Base-by-base conservation (phyloP, 768 basidiomycete species). In the Leccinellum albellum region DNA sequence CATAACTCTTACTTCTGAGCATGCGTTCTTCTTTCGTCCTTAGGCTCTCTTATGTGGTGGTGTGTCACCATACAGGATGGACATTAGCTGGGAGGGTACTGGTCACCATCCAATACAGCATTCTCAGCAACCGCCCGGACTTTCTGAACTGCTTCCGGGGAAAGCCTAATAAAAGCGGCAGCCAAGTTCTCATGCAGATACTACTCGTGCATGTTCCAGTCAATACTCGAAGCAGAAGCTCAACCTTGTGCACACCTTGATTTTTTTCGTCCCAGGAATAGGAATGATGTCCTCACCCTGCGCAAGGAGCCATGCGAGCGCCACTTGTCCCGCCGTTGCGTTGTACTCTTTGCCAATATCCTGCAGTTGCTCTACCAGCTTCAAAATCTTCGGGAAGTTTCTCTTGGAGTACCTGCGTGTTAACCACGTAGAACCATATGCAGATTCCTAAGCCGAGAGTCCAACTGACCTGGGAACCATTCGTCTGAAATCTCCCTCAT, bases 121-220 rank as follows among this genome's bases (percentile, higher is more conserved):
- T 65, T 64, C 14, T 72, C 70, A 5, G 76, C 76, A 6, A 77
- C 57, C 1, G 47, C 62, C 4, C 78, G 67, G 1, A 81, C 66
- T 48, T 71, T 70, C 20, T 66, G 61, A 9, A 80, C 62, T 2
- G 77, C 76, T 24, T 78, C 74, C 0, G 66, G 49, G 12, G 61
- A 63, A n/a, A 82, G 73, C 8, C 59, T 63, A 6, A 81, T 54
- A 7, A 65, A 58, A 2, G 66, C 63, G 3, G 78, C 75, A 0
- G 51, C 73, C 21, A 78, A 24, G 49, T 83, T 83, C 58, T 83
- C 81, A 21, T 77, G 64, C 7, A 82, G 71, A 47, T 76, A 75
- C 77, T 77, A 51, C 12, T 40, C 50, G 35, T 29, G 4, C 4
- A 5, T 6, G 31, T 48, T 48, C 1, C 12, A 24, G n/a, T n/a